Evolutionary conservation across 2,329 filamentous ascomycete species (phyloP), one percentile per base, ranked within the genome.

Genomic region (Verticillium nonalfalfae): DNA sequence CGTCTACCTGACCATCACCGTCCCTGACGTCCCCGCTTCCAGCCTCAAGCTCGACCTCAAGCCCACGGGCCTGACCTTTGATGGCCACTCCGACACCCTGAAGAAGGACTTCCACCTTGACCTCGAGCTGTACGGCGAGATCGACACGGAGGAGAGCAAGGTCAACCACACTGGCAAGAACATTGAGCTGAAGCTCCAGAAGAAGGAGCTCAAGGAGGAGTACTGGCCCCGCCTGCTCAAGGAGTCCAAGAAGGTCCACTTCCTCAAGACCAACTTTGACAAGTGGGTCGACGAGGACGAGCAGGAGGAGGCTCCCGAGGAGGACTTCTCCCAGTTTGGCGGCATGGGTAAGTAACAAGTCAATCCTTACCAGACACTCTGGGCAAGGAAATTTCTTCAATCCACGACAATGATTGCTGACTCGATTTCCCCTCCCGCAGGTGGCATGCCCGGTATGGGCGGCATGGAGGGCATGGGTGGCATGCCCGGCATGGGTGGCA

Each of bases 241-340:
- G 88, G 91, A 94, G 64, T 77, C 81, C 68, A 89, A 91, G 84
- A 97, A 92, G 83, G 80, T 91, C 60, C 95, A 98, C 81, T 99
- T 93, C 86, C 79, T 99, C 72, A 97, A 97, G 89, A 98, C 95
- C 67, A 90, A 99, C 81, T 99, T 99, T 71, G 93, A 97, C 82
- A 97, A 97, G 90, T 97, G 93, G 93, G 91, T 97, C 71, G 93
- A 97, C 69, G 92, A 97, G 86, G 93, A 99, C 74, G 95, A 99
- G 85, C 95, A 99, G 82, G 90, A 98, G 73, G 93, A 92, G 78
- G 89, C 85, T 63, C 81, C 86, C 57, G 92, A 96, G 67, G 93
- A 96, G 61, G 93, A 97, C 76, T 78, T 88, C 69, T 85, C 84
- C 66, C 82, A 87, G 74, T 87, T 85, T 68, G 85, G 83, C 62